A percentile compares a stretch with the other conserved stretches of the same genome.
Conservation (phyloP, 1,139 yeast species). For the Yamadazyma blattariae region DNA sequence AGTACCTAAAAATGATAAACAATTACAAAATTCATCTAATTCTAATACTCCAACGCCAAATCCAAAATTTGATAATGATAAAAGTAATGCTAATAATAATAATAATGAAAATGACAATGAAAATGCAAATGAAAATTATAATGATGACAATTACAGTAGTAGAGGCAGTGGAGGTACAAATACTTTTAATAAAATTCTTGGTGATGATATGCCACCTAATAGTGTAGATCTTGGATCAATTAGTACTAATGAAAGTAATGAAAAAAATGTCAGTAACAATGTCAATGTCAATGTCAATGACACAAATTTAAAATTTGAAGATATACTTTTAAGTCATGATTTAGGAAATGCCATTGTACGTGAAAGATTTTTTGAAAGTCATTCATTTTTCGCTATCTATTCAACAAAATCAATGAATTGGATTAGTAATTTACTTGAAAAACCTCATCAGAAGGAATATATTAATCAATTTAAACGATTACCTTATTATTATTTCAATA, state of each 20-base stretch:
- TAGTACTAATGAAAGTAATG: neutral
- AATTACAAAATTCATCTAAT: neutral
- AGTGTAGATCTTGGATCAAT: neutral
- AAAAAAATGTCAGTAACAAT: neutral
- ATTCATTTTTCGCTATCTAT: conserved; percentile 36
- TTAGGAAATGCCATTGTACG: conserved; percentile 3
- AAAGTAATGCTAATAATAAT: neutral
- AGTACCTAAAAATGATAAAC: neutral
- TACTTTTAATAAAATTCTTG: neutral
- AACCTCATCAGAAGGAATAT: conserved; percentile 17
- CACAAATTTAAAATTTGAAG: neutral
- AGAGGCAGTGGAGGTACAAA: too few relatives aligned
- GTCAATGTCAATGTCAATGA: neutral
- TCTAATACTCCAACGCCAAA: neutral
- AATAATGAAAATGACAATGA: neutral
- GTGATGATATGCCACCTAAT: neutral
- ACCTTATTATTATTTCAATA: conserved; percentile 25
- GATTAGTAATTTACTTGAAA: conserved; percentile 27
- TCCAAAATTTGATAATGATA: neutral
- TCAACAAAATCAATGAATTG: conserved; percentile 36
- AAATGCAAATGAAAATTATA: neutral
- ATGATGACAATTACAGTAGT: too few relatives aligned
- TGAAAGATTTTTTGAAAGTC: conserved; percentile 34
- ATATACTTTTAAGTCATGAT: conserved; percentile 3
- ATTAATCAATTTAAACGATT: conserved; percentile 29